Evolutionary conservation across 169 alveolate species (phyloP).

Genomic region (Amoebophrya sp.): DNA sequence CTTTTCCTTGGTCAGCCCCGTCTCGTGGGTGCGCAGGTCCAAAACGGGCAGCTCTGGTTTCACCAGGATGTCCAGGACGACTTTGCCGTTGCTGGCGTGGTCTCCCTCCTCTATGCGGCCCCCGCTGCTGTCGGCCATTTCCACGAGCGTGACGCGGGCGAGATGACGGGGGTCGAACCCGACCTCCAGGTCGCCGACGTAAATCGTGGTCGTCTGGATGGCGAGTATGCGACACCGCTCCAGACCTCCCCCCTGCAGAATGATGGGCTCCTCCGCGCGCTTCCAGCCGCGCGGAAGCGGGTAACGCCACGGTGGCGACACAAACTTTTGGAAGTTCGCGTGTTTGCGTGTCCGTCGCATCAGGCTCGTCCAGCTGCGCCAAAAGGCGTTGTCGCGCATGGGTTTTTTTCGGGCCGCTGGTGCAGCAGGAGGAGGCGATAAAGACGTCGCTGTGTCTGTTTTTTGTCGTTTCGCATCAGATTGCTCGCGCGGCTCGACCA

Average conservation of each 20-base stretch:
- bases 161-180: background rate
- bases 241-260: background rate
- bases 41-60: background rate
- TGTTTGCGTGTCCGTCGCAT: background rate
- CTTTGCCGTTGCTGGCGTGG: background rate
- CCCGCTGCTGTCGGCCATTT: no score
- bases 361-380: background rate
- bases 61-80: background rate
- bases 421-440: no score
- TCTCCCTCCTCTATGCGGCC: background rate
- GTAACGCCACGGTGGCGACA: background rate
- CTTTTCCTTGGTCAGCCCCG: background rate
- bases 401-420: background rate
- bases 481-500: no score
- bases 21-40: background rate
- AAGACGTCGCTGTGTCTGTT: no score
- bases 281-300: background rate
- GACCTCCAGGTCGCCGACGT: background rate
- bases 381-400: background rate
- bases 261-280: background rate
- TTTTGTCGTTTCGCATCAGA: background rate
- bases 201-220: background rate
- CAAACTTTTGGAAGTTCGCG: background rate
- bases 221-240: background rate
- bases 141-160: background rate